A percentile compares a stretch with the other conserved stretches of the same genome.
These are phyloP conservation scores for Suillus ampliporus DNA, from an alignment of 768 basidiomycete species.

Conservation along the genomic window DNA sequence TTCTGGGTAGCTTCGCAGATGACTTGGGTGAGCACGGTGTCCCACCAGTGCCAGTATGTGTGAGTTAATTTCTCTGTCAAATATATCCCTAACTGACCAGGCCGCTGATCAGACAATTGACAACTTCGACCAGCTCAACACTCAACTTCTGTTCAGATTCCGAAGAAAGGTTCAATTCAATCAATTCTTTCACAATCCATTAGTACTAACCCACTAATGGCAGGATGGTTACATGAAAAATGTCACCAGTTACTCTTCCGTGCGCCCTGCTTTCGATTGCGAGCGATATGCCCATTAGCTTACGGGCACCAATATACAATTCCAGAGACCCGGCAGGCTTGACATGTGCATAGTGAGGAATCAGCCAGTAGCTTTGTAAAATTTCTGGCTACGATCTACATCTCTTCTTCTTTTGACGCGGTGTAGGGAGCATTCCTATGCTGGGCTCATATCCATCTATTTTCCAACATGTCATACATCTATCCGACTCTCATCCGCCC, in stretches of 20 bases:
- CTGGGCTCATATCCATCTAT: too few relatives aligned
- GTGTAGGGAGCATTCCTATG: too few relatives aligned
- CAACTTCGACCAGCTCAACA: conserved; percentile 86
- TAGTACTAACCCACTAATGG: background rate
- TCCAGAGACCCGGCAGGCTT: conserved; percentile 82
- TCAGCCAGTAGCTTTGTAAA: conserved; percentile 91
- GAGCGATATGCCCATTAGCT: background rate
- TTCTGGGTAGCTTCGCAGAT: too few relatives aligned
- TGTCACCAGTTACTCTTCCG: conserved; percentile 85
- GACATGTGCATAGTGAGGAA: conserved; percentile 95
- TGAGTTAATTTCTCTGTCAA: conserved; percentile 10
- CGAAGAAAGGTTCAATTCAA: conserved; percentile 85
- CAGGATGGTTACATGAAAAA: conserved; percentile 90
- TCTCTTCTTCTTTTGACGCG: background rate
- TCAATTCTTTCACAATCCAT: conserved; percentile 10
- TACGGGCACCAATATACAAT: conserved; percentile 93
- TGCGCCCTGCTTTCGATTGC: conserved; percentile 36
- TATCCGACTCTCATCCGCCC: too few relatives aligned
- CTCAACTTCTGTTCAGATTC: conserved; percentile 90
- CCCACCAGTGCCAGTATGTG: too few relatives aligned
- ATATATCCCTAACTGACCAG: background rate
- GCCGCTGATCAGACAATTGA: conserved; percentile 54
- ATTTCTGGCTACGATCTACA: conserved; percentile 7
- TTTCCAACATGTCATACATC: too few relatives aligned
- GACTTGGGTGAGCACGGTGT: too few relatives aligned